Percentiles rank a stretch among this genome's conserved stretches.
These are phyloP conservation scores for Hypomontagnella monticulosa DNA, from an alignment of 495 filamentous ascomycete species.

Conservation along the genomic window DNA sequence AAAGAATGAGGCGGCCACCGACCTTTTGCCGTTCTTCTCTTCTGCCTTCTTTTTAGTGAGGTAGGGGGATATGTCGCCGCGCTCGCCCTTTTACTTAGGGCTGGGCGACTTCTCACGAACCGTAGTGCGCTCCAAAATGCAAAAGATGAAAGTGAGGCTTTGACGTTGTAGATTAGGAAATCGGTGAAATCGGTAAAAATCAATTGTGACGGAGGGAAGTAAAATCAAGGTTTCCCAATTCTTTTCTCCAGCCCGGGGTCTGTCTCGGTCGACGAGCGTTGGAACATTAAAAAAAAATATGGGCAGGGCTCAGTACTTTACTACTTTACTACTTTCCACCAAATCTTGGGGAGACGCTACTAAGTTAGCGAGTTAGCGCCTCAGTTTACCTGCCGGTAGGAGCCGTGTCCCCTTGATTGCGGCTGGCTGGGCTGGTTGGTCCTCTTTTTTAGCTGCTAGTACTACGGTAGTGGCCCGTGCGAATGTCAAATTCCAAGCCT, in stretches of 20 bases:
- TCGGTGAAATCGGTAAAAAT: conserved; percentile 9
- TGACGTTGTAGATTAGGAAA: conserved; percentile 14
- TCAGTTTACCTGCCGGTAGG: conserved; percentile 38
- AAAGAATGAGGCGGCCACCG: conserved; percentile 23
- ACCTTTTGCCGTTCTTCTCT: background rate
- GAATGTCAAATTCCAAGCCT: conserved; percentile 10
- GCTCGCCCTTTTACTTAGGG: background rate
- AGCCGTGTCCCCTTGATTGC: conserved; percentile 36
- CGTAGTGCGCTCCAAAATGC: conserved; percentile 19
- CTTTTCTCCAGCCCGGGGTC: conserved; percentile 24
- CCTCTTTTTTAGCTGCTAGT: conserved; percentile 15
- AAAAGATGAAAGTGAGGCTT: conserved; percentile 23
- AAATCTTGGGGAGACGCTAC: conserved; percentile 33
- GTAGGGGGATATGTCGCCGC: background rate
- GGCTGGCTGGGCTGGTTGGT: conserved; percentile 8
- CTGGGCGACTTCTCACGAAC: conserved; percentile 4
- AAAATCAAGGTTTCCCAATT: conserved; percentile 36
- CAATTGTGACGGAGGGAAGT: conserved; percentile 28
- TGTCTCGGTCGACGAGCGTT: conserved; percentile 28
- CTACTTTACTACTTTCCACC: too few species aligned
- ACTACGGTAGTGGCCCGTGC: conserved; percentile 9
- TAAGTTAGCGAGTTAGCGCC: conserved; percentile 40
- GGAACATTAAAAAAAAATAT: conserved; percentile 31
- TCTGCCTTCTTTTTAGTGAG: conserved; percentile 1
- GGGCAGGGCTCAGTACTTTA: too few species aligned